Base-by-base conservation (phyloP, 2,329 filamentous ascomycete species). In the Penicillium sp. region DNA sequence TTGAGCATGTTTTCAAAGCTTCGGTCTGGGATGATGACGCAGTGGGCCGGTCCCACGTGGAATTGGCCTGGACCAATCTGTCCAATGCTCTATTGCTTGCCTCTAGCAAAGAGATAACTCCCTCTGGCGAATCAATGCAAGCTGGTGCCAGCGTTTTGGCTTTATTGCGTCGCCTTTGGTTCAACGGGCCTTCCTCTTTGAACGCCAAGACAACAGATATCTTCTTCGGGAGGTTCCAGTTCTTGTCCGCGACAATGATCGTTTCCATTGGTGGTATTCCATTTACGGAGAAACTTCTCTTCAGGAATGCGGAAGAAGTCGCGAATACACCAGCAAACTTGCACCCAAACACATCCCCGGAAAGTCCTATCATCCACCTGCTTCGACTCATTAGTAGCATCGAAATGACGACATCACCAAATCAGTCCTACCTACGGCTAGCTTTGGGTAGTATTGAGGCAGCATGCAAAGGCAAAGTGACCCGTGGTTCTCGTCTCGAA, bases 81-180 rank as follows among this genome's bases (percentile, higher is more conserved):
- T 73, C 78, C 44, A 80, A 81, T 49, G 72, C 74, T 13, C 64
- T 92, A n/a, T 77, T 80, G 8, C 76, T 81, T 41, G 76, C 80
- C 1, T 78, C 79, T 14, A 87, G 81, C 55, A 95, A 95, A 69
- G 93, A 99, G 69, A 86, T 99, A 59, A 95, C 92, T 61, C 84
- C 91, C 6, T 90, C 89, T 0, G 80, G 80, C 11, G 92, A 97
- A 53, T 88, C 90, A 1, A 87, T 88, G 63, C 80, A 83, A 53
- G 92, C 91, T 50, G 79, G 95, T 53, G 85, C 87, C 18, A 78
- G 82, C 35, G 77, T 90, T 18, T 78, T 92, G 41, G 82, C 82
- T 35, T 70, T 90, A 18, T 72, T 95, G 6, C 80, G 82, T 41
- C 81, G 79, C 22, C 68, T 91, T 2, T 95, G 90, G 89, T 75